Evolutionary conservation across 352 stramenopile genomes (phyloP).

Genomic region (Phytophthora hybrid): DNA sequence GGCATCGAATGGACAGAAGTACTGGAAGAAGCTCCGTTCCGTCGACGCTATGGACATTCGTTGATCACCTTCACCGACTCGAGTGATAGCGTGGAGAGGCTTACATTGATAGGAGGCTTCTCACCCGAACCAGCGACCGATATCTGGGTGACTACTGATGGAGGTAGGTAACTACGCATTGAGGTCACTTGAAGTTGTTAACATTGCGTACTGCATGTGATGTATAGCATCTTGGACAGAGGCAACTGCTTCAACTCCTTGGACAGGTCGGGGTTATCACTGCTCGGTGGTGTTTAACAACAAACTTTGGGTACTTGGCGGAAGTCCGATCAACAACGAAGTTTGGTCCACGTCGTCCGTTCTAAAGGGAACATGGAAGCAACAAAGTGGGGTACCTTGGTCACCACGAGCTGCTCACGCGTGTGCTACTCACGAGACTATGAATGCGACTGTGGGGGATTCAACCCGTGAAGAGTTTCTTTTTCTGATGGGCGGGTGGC

Average conservation of each 20-base stretch:
- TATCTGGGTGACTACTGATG: slow-evolving; percentile 75
- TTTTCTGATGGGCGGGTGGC: slow-evolving; percentile 78
- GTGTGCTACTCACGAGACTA: slow-evolving; percentile 61
- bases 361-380: slow-evolving; percentile 58
- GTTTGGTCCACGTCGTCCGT: slow-evolving; percentile 79
- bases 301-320: slow-evolving; percentile 76
- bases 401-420: slow-evolving; percentile 62
- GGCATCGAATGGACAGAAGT: slow-evolving; percentile 65
- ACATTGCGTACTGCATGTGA: neutral
- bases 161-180: slow-evolving; percentile 45
- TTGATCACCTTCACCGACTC: slow-evolving; percentile 69
- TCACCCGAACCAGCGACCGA: slow-evolving; percentile 79
- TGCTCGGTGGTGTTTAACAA: slow-evolving; percentile 69
- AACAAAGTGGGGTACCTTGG: slow-evolving; percentile 61
- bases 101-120: slow-evolving; percentile 77
- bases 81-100: slow-evolving; percentile 56
- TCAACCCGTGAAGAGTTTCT: slow-evolving; percentile 54
- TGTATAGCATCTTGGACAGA: slow-evolving; percentile 58
- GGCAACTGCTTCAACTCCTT: slow-evolving; percentile 43
- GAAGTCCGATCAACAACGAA: slow-evolving; percentile 82
- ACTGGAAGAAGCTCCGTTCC: slow-evolving; percentile 82
- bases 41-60: slow-evolving; percentile 74
- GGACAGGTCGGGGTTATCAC: slow-evolving; percentile 75
- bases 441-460: slow-evolving; percentile 69
- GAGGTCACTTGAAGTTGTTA: neutral